Evolutionary conservation across 805 yeast genomes (phyloP).

Genomic region (Nakazawaea populi): DNA sequence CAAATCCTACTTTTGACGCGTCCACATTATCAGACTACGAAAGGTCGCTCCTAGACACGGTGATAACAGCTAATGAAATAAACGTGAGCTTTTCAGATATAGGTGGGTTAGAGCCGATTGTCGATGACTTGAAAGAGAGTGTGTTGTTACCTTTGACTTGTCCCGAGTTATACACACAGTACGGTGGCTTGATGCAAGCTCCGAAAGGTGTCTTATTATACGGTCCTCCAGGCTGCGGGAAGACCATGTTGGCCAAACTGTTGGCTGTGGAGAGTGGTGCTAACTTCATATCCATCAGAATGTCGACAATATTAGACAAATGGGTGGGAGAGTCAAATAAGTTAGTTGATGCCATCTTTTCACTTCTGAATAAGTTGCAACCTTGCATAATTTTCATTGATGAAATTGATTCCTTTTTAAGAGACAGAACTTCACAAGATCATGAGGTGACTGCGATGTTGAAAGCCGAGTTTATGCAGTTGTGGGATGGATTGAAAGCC

Average conservation of each 20-base stretch:
- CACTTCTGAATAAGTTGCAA: constrained; percentile 81
- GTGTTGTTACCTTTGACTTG: constrained; percentile 81
- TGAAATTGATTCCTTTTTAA: constrained; percentile 90
- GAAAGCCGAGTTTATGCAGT: constrained; percentile 95
- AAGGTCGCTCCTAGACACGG: constrained; percentile 64
- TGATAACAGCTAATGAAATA: constrained; percentile 82
- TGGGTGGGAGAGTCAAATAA: constrained; percentile 98
- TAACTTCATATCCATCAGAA: constrained; percentile 80
- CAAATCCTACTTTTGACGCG: constrained; percentile 50
- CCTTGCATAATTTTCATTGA: constrained; percentile 95
- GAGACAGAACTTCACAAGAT: constrained; percentile 79
- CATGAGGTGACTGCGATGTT: constrained; percentile 94
- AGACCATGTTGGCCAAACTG: constrained; percentile 95
- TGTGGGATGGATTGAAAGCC: constrained; percentile 88
- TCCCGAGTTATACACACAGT: constrained; percentile 70
- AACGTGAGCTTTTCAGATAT: constrained; percentile 71
- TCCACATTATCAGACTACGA: constrained; percentile 49
- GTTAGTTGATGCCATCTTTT: constrained; percentile 86
- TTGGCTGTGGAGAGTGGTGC: constrained; percentile 90
- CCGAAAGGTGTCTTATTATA: constrained; percentile 91
- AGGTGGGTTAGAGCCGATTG: constrained; percentile 81
- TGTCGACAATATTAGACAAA: constrained; percentile 94
- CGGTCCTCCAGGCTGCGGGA: constrained; percentile 98
- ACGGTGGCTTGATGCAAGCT: constrained; percentile 67
- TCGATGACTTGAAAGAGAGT: constrained; percentile 82